Evolutionary conservation across 257 asterid species (phyloP).

Genomic region (Plantago elongata): DNA sequence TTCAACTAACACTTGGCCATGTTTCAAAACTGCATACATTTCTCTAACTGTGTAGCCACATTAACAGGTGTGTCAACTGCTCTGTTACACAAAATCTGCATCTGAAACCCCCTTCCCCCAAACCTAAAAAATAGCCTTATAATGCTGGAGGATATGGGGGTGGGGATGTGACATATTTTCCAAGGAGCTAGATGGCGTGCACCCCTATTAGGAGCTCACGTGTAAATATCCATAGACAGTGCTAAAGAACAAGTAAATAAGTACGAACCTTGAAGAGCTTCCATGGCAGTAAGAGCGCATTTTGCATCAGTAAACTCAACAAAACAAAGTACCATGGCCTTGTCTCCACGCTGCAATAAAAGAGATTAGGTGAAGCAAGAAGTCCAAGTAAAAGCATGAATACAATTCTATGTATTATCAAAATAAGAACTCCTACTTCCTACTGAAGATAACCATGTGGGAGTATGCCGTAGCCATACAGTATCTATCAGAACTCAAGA

Average conservation of each 20-base stretch:
- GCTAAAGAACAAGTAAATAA: slow-evolving; percentile 2
- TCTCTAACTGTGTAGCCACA: too few species aligned
- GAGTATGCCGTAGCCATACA: background rate
- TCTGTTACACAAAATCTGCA: too few species aligned
- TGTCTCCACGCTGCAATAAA: slow-evolving; percentile 60
- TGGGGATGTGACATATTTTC: too few species aligned
- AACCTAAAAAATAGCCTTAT: too few species aligned
- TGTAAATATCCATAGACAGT: background rate
- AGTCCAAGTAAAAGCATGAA: background rate
- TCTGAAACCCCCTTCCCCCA: too few species aligned
- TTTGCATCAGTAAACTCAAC: slow-evolving; percentile 72
- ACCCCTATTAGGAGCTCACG: too few species aligned
- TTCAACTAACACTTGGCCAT: too few species aligned
- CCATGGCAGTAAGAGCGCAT: slow-evolving; percentile 67
- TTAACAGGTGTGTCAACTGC: too few species aligned
- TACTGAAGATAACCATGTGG: background rate
- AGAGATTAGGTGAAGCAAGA: background rate
- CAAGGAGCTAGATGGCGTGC: too few species aligned
- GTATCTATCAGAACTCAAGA: background rate
- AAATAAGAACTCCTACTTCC: background rate
- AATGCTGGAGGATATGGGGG: too few species aligned
- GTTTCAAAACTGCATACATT: too few species aligned
- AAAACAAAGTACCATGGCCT: slow-evolving; percentile 70
- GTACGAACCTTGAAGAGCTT: slow-evolving; percentile 70
- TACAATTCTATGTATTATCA: too few species aligned